A percentile compares a stretch with the other conserved stretches of the same genome.
phyloP scores from a whole-genome alignment of 805 yeast species.

The Yamadazyma tumulicola region DNA sequence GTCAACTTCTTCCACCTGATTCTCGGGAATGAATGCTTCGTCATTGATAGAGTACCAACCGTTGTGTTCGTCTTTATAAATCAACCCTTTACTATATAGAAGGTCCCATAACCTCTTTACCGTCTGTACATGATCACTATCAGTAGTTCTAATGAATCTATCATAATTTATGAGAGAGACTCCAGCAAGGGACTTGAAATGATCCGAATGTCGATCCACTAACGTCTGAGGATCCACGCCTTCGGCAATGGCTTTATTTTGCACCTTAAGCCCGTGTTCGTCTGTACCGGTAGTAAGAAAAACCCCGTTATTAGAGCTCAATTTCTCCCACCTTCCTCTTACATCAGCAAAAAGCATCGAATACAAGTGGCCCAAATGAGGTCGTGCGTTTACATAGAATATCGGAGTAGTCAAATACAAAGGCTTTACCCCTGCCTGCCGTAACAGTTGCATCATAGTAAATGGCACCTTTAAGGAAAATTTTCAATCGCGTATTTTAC shows the following conservation, averaged over 20 bases:
- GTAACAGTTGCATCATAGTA: background rate
- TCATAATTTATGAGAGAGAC: slow-evolving; percentile 56
- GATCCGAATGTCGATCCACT: slow-evolving; percentile 65
- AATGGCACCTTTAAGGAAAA: background rate
- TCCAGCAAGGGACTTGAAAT: slow-evolving; percentile 64
- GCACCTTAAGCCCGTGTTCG: slow-evolving; percentile 94
- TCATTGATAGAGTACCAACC: slow-evolving; percentile 97
- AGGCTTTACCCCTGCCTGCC: background rate
- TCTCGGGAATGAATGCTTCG: slow-evolving; percentile 88
- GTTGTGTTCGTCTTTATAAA: slow-evolving; percentile 77
- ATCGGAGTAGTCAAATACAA: slow-evolving; percentile 71
- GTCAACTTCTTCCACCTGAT: slow-evolving; percentile 52
- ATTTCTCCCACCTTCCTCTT: slow-evolving; percentile 64
- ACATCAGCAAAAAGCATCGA: slow-evolving; percentile 84
- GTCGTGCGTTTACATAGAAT: slow-evolving; percentile 91
- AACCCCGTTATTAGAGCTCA: slow-evolving; percentile 31
- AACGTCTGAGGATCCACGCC: slow-evolving; percentile 55
- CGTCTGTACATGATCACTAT: slow-evolving; percentile 64
- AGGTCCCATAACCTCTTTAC: slow-evolving; percentile 69
- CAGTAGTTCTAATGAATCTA: slow-evolving; percentile 89
- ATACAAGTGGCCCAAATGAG: slow-evolving; percentile 92
- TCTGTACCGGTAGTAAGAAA: slow-evolving; percentile 89
- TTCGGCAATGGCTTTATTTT: slow-evolving; percentile 66
- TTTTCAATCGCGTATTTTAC: background rate
- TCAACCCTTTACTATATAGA: slow-evolving; percentile 56